Evolutionary conservation across 2,329 filamentous ascomycete species (phyloP).

Genomic region (Chrysoporthe puriensis): DNA sequence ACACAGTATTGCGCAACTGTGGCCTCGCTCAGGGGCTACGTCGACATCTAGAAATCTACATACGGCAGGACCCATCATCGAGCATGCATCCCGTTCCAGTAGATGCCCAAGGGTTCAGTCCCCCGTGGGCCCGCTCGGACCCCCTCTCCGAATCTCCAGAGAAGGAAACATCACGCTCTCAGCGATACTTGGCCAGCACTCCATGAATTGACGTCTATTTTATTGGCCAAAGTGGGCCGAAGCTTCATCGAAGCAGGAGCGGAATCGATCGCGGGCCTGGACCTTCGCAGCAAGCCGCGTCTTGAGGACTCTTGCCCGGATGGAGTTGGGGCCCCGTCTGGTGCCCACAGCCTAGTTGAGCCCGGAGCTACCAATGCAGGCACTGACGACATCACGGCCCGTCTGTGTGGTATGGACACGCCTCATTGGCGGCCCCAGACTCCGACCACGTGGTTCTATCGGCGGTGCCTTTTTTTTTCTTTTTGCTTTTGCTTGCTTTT

Average conservation of each 20-base stretch:
- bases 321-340: too few species aligned
- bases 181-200: background rate
- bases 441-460: background rate
- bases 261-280: background rate
- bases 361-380: background rate
- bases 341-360: background rate
- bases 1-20: background rate
- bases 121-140: background rate
- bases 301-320: too few species aligned
- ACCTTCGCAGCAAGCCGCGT: too few species aligned
- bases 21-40: background rate
- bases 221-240: background rate
- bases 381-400: background rate
- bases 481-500: background rate
- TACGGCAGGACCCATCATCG: background rate
- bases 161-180: background rate
- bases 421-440: background rate
- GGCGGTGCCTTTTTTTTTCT: background rate
- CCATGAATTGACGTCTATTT: too few species aligned
- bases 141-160: background rate
- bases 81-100: background rate
- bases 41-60: background rate
- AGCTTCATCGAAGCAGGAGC: background rate
- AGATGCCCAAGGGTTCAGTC: background rate
- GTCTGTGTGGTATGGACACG: background rate